These are phyloP conservation scores for Plasmopara muralis DNA, from an alignment of 352 stramenopile genomes.

Conservation along the genomic window DNA sequence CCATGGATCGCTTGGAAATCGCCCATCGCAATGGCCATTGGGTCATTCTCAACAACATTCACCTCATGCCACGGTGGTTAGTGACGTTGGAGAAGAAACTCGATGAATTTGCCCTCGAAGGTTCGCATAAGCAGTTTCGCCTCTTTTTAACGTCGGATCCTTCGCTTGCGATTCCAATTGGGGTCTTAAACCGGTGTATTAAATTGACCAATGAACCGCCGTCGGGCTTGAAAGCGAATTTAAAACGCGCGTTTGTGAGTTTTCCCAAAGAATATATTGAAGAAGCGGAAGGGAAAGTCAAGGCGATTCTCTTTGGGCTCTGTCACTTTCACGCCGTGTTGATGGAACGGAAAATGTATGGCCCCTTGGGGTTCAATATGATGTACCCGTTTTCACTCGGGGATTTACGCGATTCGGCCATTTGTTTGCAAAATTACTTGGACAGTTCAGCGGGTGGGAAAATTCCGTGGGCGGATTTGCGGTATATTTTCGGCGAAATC, in stretches of 20 bases:
- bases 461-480: constrained; percentile 95
- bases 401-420: constrained; percentile 92
- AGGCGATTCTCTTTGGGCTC: constrained; percentile 95
- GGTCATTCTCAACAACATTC: constrained; percentile 98
- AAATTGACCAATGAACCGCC: constrained; percentile 96
- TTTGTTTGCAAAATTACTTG: constrained; percentile 95
- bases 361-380: constrained; percentile 98
- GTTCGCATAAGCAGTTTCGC: constrained; percentile 92
- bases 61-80: constrained; percentile 96
- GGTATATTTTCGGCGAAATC: constrained; percentile 96
- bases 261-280: constrained; percentile 96
- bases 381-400: constrained; percentile 97
- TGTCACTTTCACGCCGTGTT: constrained; percentile 97
- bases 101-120: constrained; percentile 92
- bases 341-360: constrained; percentile 97
- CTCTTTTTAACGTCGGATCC: constrained; percentile 94
- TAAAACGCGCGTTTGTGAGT: constrained; percentile 95
- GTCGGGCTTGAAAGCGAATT: constrained; percentile 92
- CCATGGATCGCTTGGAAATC: constrained; percentile 92
- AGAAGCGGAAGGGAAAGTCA: constrained; percentile 93
- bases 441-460: constrained; percentile 92
- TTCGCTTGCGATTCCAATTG: constrained; percentile 91
- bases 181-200: constrained; percentile 93
- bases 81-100: constrained; percentile 96
- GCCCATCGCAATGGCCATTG: constrained; percentile 95